phyloP scores from a whole-genome alignment of 2,329 filamentous ascomycete genomes.

The Cladobotryum mycophilum region DNA sequence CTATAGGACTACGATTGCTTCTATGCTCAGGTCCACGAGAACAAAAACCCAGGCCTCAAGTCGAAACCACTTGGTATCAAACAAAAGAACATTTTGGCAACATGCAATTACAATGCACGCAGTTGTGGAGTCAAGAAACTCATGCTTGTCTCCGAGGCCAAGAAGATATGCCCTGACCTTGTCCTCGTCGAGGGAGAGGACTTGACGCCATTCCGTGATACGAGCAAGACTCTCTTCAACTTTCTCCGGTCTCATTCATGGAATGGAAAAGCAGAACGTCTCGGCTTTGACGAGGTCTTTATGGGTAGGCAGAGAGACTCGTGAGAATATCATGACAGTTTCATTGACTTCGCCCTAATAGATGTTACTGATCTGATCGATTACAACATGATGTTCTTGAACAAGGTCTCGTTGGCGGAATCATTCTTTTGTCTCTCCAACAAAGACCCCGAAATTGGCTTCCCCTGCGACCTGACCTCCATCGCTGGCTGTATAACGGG shows the following conservation, averaged over 20 bases:
- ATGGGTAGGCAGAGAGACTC: conserved; percentile 32
- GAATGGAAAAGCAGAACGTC: conserved; percentile 68
- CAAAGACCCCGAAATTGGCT: conserved; percentile 71
- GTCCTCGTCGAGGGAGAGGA: conserved; percentile 85
- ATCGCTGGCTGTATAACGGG: conserved; percentile 56
- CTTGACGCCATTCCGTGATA: conserved; percentile 75
- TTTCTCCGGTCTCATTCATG: conserved; percentile 70
- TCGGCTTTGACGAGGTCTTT: conserved; percentile 85
- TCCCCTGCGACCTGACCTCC: conserved; percentile 65
- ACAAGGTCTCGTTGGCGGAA: conserved; percentile 52
- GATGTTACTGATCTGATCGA: conserved; percentile 83
- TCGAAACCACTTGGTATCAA: conserved; percentile 73
- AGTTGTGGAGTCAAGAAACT: conserved; percentile 70
- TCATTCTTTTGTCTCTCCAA: conserved; percentile 77
- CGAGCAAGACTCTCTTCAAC: conserved; percentile 71
- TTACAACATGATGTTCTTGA: conserved; percentile 71
- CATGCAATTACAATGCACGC: conserved; percentile 90
- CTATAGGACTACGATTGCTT: conserved; percentile 78
- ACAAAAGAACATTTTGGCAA: conserved; percentile 89
- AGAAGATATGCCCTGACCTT: conserved; percentile 71
- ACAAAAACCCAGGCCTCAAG: conserved; percentile 67
- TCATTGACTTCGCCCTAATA: conserved; percentile 10
- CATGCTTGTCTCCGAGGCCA: conserved; percentile 78
- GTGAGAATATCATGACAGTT: no score
- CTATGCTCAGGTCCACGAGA: conserved; percentile 87